Conservation (phyloP, 768 basidiomycete species). For the Collybiopsis luxurians region DNA sequence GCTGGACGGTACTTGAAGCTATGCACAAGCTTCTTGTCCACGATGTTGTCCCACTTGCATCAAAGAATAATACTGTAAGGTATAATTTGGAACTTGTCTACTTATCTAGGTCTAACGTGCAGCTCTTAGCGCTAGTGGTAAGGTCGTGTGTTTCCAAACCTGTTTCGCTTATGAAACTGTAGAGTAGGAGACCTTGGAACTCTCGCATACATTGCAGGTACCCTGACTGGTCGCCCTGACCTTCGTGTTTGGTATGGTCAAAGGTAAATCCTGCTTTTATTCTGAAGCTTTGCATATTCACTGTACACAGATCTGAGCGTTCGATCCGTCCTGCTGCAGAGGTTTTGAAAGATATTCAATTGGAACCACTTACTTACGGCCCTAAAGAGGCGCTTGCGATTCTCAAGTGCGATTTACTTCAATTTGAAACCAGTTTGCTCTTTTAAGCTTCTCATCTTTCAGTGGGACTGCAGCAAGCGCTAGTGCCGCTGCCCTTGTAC, state of each 20-base stretch:
- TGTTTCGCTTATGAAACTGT: background rate
- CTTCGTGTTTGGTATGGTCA: background rate
- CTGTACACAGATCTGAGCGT: background rate
- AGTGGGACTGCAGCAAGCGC: background rate
- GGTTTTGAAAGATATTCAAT: background rate
- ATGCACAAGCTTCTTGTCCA: background rate
- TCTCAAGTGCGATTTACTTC: background rate
- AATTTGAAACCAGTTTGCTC: background rate
- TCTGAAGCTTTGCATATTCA: background rate
- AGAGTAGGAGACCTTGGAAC: background rate
- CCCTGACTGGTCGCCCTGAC: background rate
- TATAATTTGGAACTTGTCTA: too few relatives aligned
- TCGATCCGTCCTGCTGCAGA: background rate
- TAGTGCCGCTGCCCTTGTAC: background rate
- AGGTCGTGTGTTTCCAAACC: background rate
- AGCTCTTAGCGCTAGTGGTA: background rate
- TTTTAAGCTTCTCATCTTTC: background rate
- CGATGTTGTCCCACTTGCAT: background rate
- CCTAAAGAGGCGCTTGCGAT: conserved; percentile 1
- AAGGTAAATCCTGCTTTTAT: background rate
- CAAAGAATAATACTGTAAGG: conserved; percentile 40
- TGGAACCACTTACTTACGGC: background rate
- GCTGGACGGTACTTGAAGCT: background rate
- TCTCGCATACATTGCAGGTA: background rate
- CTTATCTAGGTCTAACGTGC: conserved; percentile 10